Conservation (phyloP, 164 flowering plant species). For the Litsea cubeba region DNA sequence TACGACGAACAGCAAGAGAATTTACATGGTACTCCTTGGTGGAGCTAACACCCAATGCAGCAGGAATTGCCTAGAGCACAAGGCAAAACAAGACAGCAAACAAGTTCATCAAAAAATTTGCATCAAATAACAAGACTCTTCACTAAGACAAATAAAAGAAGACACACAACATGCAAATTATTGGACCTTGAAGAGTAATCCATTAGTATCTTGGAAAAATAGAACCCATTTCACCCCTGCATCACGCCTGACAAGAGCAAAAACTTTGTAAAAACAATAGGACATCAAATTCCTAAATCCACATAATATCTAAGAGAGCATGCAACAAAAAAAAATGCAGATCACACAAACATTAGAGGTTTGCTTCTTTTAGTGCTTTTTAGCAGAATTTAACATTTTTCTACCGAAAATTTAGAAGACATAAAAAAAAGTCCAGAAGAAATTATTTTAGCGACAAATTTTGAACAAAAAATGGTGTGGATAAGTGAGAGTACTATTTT, state of each 20-base stretch:
- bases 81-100: constrained; percentile 7
- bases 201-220: constrained; percentile 99
- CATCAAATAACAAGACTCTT: constrained; percentile 1
- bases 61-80: constrained; percentile 77
- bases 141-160: constrained; percentile 1
- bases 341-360: too few species aligned
- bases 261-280: neutral
- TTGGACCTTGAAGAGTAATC: constrained; percentile 85
- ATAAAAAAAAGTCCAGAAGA: too few species aligned
- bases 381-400: too few species aligned
- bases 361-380: too few species aligned
- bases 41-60: constrained; percentile 90
- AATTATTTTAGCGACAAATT: too few species aligned
- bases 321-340: neutral
- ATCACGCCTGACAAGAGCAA: constrained; percentile 50
- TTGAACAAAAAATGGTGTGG: too few species aligned
- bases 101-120: constrained; percentile 4
- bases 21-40: constrained; percentile 77
- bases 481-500: too few species aligned
- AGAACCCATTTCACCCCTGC: constrained; percentile 91
- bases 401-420: too few species aligned
- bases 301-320: neutral
- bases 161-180: constrained; percentile 3
- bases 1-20: constrained; percentile 96
- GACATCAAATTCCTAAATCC: neutral